These are phyloP conservation scores for Eucalyptus polyanthemos DNA, from an alignment of 345 rosid species.

Conservation along the genomic window DNA sequence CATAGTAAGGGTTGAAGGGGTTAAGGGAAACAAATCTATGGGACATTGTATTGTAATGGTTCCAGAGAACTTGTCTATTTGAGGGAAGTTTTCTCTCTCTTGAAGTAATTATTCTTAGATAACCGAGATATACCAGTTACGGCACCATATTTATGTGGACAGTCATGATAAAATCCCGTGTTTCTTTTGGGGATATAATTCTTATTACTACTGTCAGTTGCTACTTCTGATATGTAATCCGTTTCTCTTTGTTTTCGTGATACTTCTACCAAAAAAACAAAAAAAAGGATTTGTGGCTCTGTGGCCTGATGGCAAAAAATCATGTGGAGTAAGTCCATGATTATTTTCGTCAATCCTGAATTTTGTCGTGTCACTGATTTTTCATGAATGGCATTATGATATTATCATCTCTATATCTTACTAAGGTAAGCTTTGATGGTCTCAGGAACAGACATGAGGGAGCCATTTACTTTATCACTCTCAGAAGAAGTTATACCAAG, in stretches of 20 bases:
- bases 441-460: slow-evolving; percentile 16
- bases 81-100: neutral
- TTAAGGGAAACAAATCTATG: neutral
- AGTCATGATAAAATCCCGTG: neutral
- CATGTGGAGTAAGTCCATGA: neutral
- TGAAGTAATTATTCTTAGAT: neutral
- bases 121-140: neutral
- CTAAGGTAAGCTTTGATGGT: neutral
- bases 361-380: neutral
- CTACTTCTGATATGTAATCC: neutral
- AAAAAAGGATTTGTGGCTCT: neutral
- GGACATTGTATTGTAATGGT: neutral
- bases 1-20: neutral
- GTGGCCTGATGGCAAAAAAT: neutral
- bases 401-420: neutral
- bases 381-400: neutral
- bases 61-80: neutral
- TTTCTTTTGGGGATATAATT: neutral
- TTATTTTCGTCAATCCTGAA: neutral
- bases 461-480: slow-evolving; percentile 5
- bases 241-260: neutral
- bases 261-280: neutral
- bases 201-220: neutral
- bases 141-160: neutral
- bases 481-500: slow-evolving; percentile 5